Conservation (phyloP, 208 protist species). For the Trypanosoma vivax region DNA sequence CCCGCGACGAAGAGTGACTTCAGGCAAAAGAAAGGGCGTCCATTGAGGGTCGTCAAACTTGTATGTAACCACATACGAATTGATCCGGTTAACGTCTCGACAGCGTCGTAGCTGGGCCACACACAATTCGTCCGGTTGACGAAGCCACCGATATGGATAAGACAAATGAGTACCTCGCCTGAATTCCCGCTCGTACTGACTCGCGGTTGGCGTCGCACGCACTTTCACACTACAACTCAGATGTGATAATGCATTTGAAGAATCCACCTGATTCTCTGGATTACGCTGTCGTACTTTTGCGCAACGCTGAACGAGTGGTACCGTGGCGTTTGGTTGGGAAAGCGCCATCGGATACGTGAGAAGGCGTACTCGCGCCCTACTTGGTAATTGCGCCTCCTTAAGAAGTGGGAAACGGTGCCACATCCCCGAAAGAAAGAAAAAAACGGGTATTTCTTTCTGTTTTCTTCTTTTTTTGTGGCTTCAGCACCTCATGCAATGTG, state of each 20-base stretch:
- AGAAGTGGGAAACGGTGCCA: conserved; percentile 3
- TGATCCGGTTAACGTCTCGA: conserved; percentile 71
- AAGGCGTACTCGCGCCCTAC: conserved; percentile 29
- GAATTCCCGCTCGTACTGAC: conserved; percentile 5
- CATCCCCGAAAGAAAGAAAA: no score
- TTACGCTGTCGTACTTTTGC: background rate
- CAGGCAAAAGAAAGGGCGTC: conserved; percentile 65
- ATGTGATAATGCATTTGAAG: background rate
- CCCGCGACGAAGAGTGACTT: conserved; percentile 35
- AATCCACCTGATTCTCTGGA: background rate
- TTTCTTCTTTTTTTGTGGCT: no score
- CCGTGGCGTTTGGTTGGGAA: conserved; percentile 41
- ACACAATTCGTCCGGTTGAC: conserved; percentile 81
- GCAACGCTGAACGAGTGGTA: conserved; percentile 31
- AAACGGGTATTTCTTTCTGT: no score
- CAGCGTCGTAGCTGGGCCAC: conserved; percentile 64
- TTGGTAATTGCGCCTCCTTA: background rate
- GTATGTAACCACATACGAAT: conserved; percentile 82
- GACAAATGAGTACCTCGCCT: conserved; percentile 1
- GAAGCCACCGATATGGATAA: conserved; percentile 60
- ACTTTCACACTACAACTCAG: conserved; percentile 8
- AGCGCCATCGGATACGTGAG: conserved; percentile 75
- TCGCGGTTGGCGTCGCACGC: conserved; percentile 2
- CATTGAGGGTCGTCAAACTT: conserved; percentile 85
- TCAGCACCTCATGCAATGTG: no score